Base-by-base conservation (phyloP, 805 yeast species). In the Pichia thaimueangensis region DNA sequence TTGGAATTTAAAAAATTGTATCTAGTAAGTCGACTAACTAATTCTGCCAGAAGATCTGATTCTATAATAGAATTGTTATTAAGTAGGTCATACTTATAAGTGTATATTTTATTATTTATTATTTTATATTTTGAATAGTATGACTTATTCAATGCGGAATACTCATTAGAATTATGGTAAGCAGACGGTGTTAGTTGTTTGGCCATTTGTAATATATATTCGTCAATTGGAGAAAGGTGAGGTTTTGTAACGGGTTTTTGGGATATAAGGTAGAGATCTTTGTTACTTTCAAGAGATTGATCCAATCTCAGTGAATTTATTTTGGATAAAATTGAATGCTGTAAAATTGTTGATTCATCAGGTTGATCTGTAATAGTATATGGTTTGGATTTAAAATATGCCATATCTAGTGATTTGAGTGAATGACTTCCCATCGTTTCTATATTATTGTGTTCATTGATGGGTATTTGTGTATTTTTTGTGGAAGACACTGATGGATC, bases 1-100 rank as follows among this genome's bases (percentile, higher is more conserved):
- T 35, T 40, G 22, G 35, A 22, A 29, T 48, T 45, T 10, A 42
- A n/a, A 15, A 30, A 45, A 15, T 31, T 38, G 5, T 30, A 23
- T 12, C 12, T 19, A 2, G 51, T 39, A 27, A 48, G 15, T 12
- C 41, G 30, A 16, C 34, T 17, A 1, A 48, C 33, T 5, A 45
- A 37, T 1, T 16, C 22, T 13, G n/a, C 16, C 10, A 48, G 27
- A 6, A n/a, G 16, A 8, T 29, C 13, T 5, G 30, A 3, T 25
- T 48, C 48, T 10, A 30, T 17, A n/a, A 45, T 37, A n/a, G 37
- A 32, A 31, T 39, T 29, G 11, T 43, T 39, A 32, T 39, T 37
- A 7, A 47, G 30, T 3, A 47, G 21, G 4, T 41, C 16, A 22
- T 25, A 31, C 38, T 39, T 42, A 20, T 29, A 35, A 12, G 29